Conservation (phyloP, 805 yeast genomes). For the Hagleromyces aurorensis region DNA sequence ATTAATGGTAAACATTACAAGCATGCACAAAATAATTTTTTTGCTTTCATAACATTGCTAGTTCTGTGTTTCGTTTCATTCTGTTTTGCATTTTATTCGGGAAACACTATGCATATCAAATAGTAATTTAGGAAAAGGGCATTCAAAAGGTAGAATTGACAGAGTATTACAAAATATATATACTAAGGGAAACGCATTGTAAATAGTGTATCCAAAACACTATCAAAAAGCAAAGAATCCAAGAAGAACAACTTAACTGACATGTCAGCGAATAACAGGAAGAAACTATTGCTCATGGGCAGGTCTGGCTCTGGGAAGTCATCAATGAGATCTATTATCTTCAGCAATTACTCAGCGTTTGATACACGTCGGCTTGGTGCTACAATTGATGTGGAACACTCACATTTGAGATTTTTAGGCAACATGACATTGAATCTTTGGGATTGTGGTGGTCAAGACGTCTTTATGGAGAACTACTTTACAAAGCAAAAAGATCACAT, state of each 20-base stretch:
- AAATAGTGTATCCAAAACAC: too few species aligned
- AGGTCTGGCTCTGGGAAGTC: conserved; percentile 96
- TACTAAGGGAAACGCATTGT: too few species aligned
- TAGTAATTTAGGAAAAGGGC: too few species aligned
- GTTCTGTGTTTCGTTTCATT: too few species aligned
- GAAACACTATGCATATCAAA: too few species aligned
- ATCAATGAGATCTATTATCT: conserved; percentile 93
- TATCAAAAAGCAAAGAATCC: conserved; percentile 11
- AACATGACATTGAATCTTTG: conserved; percentile 92
- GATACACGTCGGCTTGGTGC: conserved; percentile 95
- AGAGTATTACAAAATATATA: too few species aligned
- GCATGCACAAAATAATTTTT: too few species aligned
- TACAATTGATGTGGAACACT: conserved; percentile 97
- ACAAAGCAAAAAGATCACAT: conserved; percentile 85
- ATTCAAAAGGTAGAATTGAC: too few species aligned
- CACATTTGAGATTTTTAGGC: conserved; percentile 85
- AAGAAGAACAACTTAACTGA: conserved; percentile 7
- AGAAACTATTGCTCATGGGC: conserved; percentile 69
- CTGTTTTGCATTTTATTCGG: too few species aligned
- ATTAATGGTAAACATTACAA: too few species aligned
- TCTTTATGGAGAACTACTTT: conserved; percentile 89
- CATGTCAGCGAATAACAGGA: conserved; percentile 36
- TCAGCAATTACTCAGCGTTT: conserved; percentile 91
- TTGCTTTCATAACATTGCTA: too few species aligned
- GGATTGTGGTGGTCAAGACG: conserved; percentile 99